phyloP scores from a whole-genome alignment of 495 filamentous ascomycete species.

The Jackrogersella multiformis region DNA sequence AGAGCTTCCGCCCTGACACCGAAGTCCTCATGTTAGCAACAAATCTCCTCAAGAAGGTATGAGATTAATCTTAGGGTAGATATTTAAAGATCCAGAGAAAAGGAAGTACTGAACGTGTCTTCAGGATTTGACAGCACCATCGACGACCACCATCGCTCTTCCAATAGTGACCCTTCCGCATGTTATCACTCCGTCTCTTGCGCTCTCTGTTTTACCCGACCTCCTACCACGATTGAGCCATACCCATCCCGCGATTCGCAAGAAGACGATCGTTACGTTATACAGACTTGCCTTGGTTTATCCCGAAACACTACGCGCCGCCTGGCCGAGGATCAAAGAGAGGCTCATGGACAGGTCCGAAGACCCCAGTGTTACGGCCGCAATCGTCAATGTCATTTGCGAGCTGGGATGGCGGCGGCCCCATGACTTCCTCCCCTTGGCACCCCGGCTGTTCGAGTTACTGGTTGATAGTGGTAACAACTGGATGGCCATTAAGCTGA shows the following conservation, averaged over 20 bases:
- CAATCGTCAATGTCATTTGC: conserved; percentile 95
- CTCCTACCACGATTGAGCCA: conserved; percentile 86
- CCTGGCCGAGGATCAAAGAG: conserved; percentile 97
- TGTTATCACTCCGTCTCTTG: conserved; percentile 88
- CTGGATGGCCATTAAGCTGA: conserved; percentile 99
- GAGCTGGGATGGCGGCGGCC: conserved; percentile 94
- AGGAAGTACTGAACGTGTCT: conserved; percentile 21
- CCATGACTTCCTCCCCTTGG: conserved; percentile 90
- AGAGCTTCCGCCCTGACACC: conserved; percentile 94
- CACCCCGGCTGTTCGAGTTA: conserved; percentile 89
- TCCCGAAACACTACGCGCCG: conserved; percentile 87
- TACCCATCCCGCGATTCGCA: conserved; percentile 81
- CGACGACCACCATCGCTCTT: conserved; percentile 78
- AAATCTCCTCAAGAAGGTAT: conserved; percentile 93
- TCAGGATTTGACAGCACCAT: conserved; percentile 82
- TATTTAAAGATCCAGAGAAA: conserved; percentile 9
- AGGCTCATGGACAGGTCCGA: conserved; percentile 88
- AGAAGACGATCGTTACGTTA: conserved; percentile 93
- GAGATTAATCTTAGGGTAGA: neutral
- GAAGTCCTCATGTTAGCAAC: conserved; percentile 98
- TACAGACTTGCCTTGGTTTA: conserved; percentile 94
- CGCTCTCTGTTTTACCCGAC: conserved; percentile 86
- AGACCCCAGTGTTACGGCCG: conserved; percentile 92
- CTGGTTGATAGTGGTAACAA: conserved; percentile 95
- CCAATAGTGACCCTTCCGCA: conserved; percentile 90